A percentile compares a stretch with the other conserved stretches of the same genome.
phyloP scores from a whole-genome alignment of 345 rosid genomes.

The Hibiscus trionum region DNA sequence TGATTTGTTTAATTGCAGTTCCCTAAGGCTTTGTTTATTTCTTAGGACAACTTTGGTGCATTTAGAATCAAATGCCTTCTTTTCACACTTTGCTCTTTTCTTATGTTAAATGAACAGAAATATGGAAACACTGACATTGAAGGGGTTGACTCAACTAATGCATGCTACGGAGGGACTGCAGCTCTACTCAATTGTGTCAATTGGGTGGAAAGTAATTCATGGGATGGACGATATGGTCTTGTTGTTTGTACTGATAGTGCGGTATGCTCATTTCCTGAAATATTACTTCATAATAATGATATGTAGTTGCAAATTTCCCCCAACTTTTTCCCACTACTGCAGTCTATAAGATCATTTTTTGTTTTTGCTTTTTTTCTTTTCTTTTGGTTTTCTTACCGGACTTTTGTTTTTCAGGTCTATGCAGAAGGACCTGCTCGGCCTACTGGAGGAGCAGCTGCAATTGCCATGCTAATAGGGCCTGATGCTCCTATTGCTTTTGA shows the following conservation, averaged over 20 bases:
- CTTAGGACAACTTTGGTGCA: neutral
- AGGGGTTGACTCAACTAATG: constrained; percentile 97
- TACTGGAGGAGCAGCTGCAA: constrained; percentile 98
- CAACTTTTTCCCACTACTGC: neutral
- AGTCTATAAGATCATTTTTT: neutral
- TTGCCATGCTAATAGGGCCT: constrained; percentile 88
- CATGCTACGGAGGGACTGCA: constrained; percentile 99
- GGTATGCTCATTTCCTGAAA: constrained; percentile 39
- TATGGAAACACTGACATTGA: constrained; percentile 92
- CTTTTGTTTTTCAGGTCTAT: constrained; percentile 61
- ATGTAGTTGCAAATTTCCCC: neutral
- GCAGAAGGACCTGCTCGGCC: constrained; percentile 99
- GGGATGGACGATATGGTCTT: constrained; percentile 99
- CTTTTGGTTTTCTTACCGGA: constrained; percentile 8
- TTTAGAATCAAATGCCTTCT: neutral
- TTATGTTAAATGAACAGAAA: constrained; percentile 47
- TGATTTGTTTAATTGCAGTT: neutral
- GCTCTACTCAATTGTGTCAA: constrained; percentile 95
- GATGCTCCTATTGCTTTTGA: constrained; percentile 91
- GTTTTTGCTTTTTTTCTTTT: neutral
- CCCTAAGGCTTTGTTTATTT: neutral
- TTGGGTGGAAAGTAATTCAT: constrained; percentile 97
- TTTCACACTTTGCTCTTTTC: constrained; percentile 6
- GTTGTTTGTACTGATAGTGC: constrained; percentile 97
- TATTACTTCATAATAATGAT: neutral